Evolutionary conservation across 2,329 filamentous ascomycete species (phyloP).

Genomic region (Cladobotryum protrusum): DNA sequence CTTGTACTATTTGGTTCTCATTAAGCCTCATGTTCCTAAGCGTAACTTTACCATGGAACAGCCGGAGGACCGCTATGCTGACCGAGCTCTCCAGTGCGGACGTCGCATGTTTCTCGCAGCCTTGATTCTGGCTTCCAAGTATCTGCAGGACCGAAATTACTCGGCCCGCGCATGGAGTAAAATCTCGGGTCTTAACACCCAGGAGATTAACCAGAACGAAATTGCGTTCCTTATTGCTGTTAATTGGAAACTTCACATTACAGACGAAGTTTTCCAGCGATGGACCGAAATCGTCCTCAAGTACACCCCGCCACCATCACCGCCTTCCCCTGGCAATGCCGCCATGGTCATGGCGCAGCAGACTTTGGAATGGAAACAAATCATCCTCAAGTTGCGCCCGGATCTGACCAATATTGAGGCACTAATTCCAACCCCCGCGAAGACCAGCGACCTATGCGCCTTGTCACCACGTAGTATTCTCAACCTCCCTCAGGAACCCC

Average conservation of each 20-base stretch:
- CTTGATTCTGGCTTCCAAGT: conserved; percentile 94
- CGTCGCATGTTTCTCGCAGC: conserved; percentile 96
- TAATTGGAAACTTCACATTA: conserved; percentile 91
- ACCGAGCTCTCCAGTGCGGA: conserved; percentile 84
- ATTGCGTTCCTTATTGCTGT: conserved; percentile 85
- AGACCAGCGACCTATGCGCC: conserved; percentile 30
- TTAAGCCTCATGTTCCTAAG: conserved; percentile 81
- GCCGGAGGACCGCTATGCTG: conserved; percentile 61
- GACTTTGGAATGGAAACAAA: conserved; percentile 50
- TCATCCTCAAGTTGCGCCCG: conserved; percentile 51
- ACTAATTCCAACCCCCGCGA: conserved; percentile 33
- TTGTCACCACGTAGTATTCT: conserved; percentile 39
- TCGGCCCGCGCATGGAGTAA: conserved; percentile 98
- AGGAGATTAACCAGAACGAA: conserved; percentile 96
- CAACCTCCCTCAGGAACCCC: conserved; percentile 35
- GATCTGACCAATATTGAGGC: conserved; percentile 53
- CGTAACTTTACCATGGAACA: conserved; percentile 85
- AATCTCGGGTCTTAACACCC: conserved; percentile 90
- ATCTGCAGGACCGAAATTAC: conserved; percentile 95
- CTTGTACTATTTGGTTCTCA: conserved; percentile 89
- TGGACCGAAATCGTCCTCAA: conserved; percentile 92
- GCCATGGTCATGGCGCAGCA: conserved; percentile 40
- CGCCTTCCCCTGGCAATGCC: conserved; percentile 46
- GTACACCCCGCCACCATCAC: conserved; percentile 66
- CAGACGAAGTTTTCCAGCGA: conserved; percentile 78